phyloP scores from a whole-genome alignment of 2,329 filamentous ascomycete species.

The Elsinoe australis region DNA sequence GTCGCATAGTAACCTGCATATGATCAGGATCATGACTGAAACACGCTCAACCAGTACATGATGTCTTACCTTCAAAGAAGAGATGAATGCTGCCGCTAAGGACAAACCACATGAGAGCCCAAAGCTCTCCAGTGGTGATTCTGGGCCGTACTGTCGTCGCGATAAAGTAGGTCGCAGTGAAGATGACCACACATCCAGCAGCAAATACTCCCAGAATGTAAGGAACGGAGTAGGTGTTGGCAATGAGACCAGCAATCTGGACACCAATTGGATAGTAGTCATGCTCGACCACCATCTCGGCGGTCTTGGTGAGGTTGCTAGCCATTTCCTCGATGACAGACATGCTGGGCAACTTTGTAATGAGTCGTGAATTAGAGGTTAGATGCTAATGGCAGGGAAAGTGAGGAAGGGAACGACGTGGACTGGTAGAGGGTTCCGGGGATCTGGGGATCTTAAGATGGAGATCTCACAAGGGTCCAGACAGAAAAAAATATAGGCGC shows the following conservation, averaged over 20 bases:
- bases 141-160: conserved; percentile 47
- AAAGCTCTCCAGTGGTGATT: conserved; percentile 48
- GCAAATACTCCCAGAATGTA: conserved; percentile 55
- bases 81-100: conserved; percentile 67
- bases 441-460: not conserved
- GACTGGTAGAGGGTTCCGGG: not conserved
- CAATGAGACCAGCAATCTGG: conserved; percentile 54
- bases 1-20: conserved; percentile 64
- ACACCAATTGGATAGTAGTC: conserved; percentile 65
- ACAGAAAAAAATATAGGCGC: no score
- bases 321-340: conserved; percentile 4
- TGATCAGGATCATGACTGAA: not conserved
- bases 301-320: conserved; percentile 2
- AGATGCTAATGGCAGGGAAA: not conserved
- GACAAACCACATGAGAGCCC: conserved; percentile 66
- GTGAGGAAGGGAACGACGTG: not conserved
- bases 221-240: conserved; percentile 56
- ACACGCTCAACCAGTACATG: conserved; percentile 18
- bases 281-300: conserved; percentile 35
- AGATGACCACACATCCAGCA: conserved; percentile 48
- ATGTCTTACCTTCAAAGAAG: conserved; percentile 66
- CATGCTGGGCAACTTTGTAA: no score
- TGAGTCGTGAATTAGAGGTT: no score
- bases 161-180: conserved; percentile 49
- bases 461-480: no score